phyloP scores from a whole-genome alignment of 257 asterid species.

The Petunia secreta region DNA sequence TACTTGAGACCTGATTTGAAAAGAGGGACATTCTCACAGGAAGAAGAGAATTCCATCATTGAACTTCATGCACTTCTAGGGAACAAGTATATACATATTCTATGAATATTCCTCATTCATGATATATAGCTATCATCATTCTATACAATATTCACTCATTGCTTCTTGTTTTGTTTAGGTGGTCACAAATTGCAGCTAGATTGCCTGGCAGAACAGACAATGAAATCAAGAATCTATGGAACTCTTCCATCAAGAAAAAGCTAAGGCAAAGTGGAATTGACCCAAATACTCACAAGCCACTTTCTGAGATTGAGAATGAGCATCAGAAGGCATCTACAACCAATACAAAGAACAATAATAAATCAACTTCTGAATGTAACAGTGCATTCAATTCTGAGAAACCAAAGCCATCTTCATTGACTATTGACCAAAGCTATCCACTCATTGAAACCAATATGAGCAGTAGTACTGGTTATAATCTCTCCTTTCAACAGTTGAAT shows the following conservation, averaged over 20 bases:
- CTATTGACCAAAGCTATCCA: slow-evolving; percentile 26
- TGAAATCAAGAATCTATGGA: slow-evolving; percentile 88
- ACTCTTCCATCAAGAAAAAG: slow-evolving; percentile 86
- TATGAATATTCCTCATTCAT: background rate
- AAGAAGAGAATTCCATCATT: slow-evolving; percentile 68
- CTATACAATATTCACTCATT: no score
- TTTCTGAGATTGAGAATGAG: slow-evolving; percentile 51
- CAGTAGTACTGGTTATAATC: slow-evolving; percentile 33
- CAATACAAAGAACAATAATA: slow-evolving; percentile 42
- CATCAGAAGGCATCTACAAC: slow-evolving; percentile 29
- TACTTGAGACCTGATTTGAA: no score
- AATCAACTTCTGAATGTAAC: slow-evolving; percentile 43
- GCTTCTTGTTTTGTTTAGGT: slow-evolving; percentile 41
- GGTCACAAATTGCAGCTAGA: slow-evolving; percentile 89
- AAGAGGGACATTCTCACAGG: no score
- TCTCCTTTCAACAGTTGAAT: slow-evolving; percentile 47
- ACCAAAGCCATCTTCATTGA: background rate
- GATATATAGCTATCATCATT: no score
- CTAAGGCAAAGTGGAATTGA: slow-evolving; percentile 80
- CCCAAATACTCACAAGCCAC: slow-evolving; percentile 76
- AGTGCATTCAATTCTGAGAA: slow-evolving; percentile 47
- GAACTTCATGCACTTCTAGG: slow-evolving; percentile 90
- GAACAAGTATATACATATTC: slow-evolving; percentile 51
- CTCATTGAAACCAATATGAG: slow-evolving; percentile 28
- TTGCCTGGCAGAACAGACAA: slow-evolving; percentile 89